Base-by-base conservation (phyloP, 2,329 filamentous ascomycete genomes). In the Metarhizium brunneum region DNA sequence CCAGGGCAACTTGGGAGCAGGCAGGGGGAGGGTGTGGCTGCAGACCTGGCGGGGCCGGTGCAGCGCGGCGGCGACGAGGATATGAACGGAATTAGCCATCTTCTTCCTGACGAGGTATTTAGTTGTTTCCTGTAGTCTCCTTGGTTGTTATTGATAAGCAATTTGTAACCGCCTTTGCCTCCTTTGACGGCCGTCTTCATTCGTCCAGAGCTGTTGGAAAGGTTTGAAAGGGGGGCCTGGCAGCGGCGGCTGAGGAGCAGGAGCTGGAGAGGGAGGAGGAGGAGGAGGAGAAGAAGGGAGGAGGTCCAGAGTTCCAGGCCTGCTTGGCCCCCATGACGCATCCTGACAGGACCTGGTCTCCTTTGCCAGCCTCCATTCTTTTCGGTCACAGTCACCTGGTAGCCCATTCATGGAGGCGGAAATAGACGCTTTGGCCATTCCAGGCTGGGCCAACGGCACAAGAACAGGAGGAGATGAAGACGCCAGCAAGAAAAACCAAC, bases 401-500 rank as follows among this genome's bases (percentile, higher is more conserved):
- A 29, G 11, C 20, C 43, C 43, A 47, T 47, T 11, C 43, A 47
- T 25, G 13, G 38, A 32, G 16, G 38, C 51, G 43, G 14, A 54
- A 36, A 38, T 25, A 25, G 47, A 32, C 47, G 47, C 51, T 54
- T 50, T 48, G 55, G 51, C 55, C 51, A 53, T 38, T 40, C 40
- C 40, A 25, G 38, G 25, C 40, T 42, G 50, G 50, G 14, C 36
- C 50, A 25, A 8, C 11, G n/a, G 18, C 11, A 18, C 25, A 18
- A 51, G 6, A 48, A 48, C 49, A 52, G 54, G 47, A 52, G 54
- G 47, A 47, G 42, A 50, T 49, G 52, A 49, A 53, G 50, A 36
- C 43, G 49, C 16, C 45, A 48, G 30, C 45, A 48, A 16, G 8
- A 14, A 8, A 6, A 35, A 11, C 32, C 6, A 35, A 7, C 6